These are phyloP conservation scores for Erysiphe neolycopersici DNA, from an alignment of 2,329 filamentous ascomycete genomes.

Conservation along the genomic window DNA sequence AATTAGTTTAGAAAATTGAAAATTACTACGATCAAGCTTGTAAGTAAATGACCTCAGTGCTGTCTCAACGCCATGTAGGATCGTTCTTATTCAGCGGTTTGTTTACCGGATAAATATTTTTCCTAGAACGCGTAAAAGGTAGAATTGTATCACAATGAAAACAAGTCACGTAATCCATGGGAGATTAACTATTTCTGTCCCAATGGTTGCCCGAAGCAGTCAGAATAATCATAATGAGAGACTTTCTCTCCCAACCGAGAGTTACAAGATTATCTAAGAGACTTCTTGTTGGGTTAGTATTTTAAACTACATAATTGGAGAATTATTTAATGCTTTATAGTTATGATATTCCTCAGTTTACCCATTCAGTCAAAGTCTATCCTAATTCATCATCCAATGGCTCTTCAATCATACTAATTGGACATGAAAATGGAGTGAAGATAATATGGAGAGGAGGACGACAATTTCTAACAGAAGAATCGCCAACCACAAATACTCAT, in stretches of 20 bases:
- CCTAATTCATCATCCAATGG: constrained; percentile 35
- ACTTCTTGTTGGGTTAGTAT: constrained; percentile 4
- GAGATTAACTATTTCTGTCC: too few species aligned
- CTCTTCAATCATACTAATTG: constrained; percentile 34
- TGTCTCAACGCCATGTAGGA: too few species aligned
- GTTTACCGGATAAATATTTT: too few species aligned
- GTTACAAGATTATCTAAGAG: constrained; percentile 9
- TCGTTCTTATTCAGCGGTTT: too few species aligned
- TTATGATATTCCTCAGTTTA: constrained; percentile 29
- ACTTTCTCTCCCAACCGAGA: constrained; percentile 6
- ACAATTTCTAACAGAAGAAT: constrained; percentile 24
- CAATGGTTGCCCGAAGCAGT: too few species aligned
- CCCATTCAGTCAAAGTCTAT: constrained; percentile 32
- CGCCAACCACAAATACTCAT: constrained; percentile 10
- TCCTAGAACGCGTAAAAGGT: too few species aligned
- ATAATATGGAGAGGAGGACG: constrained; percentile 35
- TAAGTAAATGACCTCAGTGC: too few species aligned
- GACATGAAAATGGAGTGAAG: constrained; percentile 34
- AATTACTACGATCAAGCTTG: too few species aligned
- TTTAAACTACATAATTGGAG: not conserved
- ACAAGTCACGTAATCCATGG: too few species aligned
- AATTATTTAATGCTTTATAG: constrained; percentile 15
- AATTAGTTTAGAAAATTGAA: too few species aligned
- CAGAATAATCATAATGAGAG: constrained; percentile 3
- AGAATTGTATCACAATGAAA: too few species aligned